Conservation (phyloP, 1,284 basidiomycete species). For the Tilletia setariae region DNA sequence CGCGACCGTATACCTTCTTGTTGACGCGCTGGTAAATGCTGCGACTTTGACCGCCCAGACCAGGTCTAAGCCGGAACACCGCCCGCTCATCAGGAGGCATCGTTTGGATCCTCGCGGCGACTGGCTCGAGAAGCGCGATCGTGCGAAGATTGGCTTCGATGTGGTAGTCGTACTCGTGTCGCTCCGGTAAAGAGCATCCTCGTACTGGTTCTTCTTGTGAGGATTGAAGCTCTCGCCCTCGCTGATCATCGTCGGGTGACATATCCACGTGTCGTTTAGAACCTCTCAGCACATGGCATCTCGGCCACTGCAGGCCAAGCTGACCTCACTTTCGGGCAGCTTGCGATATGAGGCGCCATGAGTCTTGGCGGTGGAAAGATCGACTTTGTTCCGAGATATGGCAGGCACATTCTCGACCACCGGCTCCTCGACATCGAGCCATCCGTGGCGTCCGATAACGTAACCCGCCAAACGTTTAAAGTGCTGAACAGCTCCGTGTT, state of each 20-base stretch:
- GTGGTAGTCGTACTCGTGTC: constrained; percentile 96
- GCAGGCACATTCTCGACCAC: constrained; percentile 56
- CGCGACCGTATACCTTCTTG: constrained; percentile 91
- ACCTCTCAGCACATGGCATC: constrained; percentile 95
- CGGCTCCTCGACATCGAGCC: constrained; percentile 58
- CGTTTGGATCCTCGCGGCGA: constrained; percentile 77
- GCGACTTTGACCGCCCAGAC: constrained; percentile 83
- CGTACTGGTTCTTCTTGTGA: constrained; percentile 95
- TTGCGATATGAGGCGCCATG: constrained; percentile 88
- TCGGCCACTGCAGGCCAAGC: constrained; percentile 85
- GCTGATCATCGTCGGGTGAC: constrained; percentile 92
- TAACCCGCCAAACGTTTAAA: constrained; percentile 84
- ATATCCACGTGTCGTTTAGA: constrained; percentile 69
- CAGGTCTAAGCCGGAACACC: constrained; percentile 76
- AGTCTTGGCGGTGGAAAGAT: constrained; percentile 52
- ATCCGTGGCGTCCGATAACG: constrained; percentile 65
- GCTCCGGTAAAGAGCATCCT: constrained; percentile 95
- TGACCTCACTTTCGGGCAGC: constrained; percentile 80
- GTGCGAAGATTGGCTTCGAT: constrained; percentile 88
- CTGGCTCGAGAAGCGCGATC: constrained; percentile 85
- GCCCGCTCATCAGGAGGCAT: constrained; percentile 86
- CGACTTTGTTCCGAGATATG: constrained; percentile 49
- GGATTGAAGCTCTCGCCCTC: constrained; percentile 92
- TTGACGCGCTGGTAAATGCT: constrained; percentile 88
- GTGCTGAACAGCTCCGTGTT: constrained; percentile 75